These are phyloP conservation scores for Mucor velutinosus DNA, from an alignment of 371 early-diverging fungal species.

Conservation along the genomic window DNA sequence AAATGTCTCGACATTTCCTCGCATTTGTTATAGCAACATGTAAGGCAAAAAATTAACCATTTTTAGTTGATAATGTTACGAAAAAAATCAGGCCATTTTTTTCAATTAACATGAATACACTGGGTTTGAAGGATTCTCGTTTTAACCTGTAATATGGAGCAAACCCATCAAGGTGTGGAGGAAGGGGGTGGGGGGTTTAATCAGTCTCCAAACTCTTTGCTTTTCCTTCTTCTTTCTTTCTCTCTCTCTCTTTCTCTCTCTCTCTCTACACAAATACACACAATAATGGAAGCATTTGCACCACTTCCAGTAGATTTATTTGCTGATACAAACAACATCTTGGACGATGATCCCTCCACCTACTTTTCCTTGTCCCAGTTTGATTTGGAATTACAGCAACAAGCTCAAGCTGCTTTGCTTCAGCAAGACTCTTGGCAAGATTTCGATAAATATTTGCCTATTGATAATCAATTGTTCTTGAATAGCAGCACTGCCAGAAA, in stretches of 20 bases:
- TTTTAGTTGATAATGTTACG: not conserved
- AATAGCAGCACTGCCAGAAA: constrained; percentile 3
- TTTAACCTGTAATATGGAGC: not conserved
- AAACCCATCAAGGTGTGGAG: not conserved
- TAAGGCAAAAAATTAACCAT: not conserved
- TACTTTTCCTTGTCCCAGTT: constrained; percentile 42
- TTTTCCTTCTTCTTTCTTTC: constrained; percentile 7
- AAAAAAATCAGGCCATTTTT: not conserved
- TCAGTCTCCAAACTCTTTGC: not conserved
- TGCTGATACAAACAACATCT: constrained; percentile 9
- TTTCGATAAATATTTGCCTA: constrained; percentile 42
- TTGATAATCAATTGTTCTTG: constrained; percentile 21
- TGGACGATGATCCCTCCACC: constrained; percentile 17
- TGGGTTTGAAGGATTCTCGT: not conserved
- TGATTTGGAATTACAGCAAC: constrained; percentile 45
- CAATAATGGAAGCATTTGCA: constrained; percentile 30
- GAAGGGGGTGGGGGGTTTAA: not conserved
- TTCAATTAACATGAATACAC: not conserved
- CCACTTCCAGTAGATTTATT: constrained; percentile 27
- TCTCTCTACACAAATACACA: not conserved
- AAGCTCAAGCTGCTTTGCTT: constrained; percentile 42
- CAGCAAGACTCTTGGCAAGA: constrained; percentile 42
- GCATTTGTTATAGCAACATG: not conserved
- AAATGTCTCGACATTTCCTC: not conserved
- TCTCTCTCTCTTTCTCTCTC: too few species aligned